A percentile compares a stretch with the other conserved stretches of the same genome.
These are phyloP conservation scores for Physcomitrellopsis africana DNA, from an alignment of 225 moss, liverwort and hornwort species.

Conservation along the genomic window DNA sequence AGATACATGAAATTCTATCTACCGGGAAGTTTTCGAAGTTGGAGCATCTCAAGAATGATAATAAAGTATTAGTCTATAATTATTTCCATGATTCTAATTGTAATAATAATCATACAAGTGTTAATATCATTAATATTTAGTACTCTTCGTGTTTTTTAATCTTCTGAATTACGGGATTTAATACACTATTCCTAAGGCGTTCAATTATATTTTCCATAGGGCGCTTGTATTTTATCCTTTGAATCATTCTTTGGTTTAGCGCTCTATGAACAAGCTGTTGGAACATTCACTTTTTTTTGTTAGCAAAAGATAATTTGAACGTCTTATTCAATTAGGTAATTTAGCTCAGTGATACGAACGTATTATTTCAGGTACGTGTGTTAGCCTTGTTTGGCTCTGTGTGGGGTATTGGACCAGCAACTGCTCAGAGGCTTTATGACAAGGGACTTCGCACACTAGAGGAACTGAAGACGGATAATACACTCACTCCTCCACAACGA, in stretches of 20 bases:
- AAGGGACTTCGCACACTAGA: constrained; percentile 81
- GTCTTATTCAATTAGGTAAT: constrained; percentile 1
- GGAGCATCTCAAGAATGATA: constrained; percentile 85
- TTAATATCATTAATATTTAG: too few relatives aligned
- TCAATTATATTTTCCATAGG: too few relatives aligned
- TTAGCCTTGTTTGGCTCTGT: constrained; percentile 70
- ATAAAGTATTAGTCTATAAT: constrained; percentile 56
- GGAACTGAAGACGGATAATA: constrained; percentile 64
- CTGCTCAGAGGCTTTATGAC: constrained; percentile 78
- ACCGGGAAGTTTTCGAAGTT: constrained; percentile 80
- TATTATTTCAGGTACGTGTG: constrained; percentile 55
- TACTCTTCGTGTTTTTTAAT: too few relatives aligned
- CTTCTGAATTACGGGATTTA: too few relatives aligned
- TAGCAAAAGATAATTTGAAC: neutral
- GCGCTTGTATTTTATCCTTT: too few relatives aligned
- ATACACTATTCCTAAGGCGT: too few relatives aligned
- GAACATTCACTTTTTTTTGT: constrained; percentile 1
- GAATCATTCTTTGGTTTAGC: too few relatives aligned
- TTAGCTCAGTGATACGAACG: neutral
- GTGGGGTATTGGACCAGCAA: constrained; percentile 90
- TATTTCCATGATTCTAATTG: too few relatives aligned
- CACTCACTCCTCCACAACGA: constrained; percentile 70
- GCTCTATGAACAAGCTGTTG: neutral
- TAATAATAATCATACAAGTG: too few relatives aligned
- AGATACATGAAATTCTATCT: constrained; percentile 84